Evolutionary conservation across 768 basidiomycete species (phyloP).

Genomic region (Serendipita sp.): DNA sequence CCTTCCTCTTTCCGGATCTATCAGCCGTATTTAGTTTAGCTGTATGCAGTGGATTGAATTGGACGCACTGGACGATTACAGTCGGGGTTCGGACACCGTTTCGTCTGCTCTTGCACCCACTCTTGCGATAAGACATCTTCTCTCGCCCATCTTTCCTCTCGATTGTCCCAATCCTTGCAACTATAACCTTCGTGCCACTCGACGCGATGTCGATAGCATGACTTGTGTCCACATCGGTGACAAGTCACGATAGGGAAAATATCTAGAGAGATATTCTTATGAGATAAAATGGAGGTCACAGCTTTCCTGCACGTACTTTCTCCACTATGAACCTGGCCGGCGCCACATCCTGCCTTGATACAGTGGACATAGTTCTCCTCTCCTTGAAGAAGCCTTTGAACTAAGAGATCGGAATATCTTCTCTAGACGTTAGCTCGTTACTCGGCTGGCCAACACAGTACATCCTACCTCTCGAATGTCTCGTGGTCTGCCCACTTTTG

Average conservation of each 20-base stretch:
- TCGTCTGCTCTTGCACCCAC: neutral
- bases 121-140: neutral
- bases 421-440: neutral
- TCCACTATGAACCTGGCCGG: neutral
- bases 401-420: neutral
- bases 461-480: neutral
- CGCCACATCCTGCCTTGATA: neutral
- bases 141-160: neutral
- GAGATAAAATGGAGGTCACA: neutral
- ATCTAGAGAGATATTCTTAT: neutral
- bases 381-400: neutral
- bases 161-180: neutral
- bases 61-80: constrained; percentile 2
- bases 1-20: neutral
- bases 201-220: neutral
- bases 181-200: neutral
- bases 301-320: neutral
- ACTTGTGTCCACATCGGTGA: neutral
- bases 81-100: neutral
- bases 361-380: neutral
- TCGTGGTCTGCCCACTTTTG: neutral
- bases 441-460: no score
- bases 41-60: neutral
- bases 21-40: neutral
- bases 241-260: constrained; percentile 1